These are phyloP conservation scores for Populus pruinosa DNA, from an alignment of 345 rosid genomes.

Conservation along the genomic window DNA sequence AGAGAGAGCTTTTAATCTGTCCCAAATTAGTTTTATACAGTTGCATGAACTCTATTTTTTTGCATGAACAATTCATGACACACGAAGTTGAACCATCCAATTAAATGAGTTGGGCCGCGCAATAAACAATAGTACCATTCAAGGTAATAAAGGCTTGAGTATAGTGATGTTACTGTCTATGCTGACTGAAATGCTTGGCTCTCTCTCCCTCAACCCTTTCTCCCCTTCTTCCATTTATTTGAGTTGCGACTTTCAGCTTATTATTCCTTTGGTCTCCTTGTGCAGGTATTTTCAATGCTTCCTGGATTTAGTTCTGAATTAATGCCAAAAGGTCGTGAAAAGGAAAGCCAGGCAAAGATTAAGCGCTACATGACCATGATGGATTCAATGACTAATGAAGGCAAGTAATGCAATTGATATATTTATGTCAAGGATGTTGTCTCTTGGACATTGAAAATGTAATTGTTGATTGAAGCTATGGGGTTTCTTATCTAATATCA, in stretches of 20 bases:
- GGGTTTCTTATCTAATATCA: not conserved
- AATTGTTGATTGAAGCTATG: not conserved
- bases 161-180: too few species aligned
- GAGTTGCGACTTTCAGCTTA: not conserved
- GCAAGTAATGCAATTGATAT: conserved; percentile 25
- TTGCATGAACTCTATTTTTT: too few species aligned
- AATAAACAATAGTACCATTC: too few species aligned
- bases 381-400: conserved; percentile 97
- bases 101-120: too few species aligned
- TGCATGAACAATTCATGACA: too few species aligned
- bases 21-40: too few species aligned
- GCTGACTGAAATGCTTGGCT: too few species aligned
- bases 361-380: conserved; percentile 94
- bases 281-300: conserved; percentile 81
- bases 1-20: too few species aligned
- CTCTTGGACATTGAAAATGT: not conserved
- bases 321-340: conserved; percentile 94
- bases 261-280: not conserved
- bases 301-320: conserved; percentile 80
- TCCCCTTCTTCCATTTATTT: not conserved
- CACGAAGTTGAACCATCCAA: too few species aligned
- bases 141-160: too few species aligned
- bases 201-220: not conserved
- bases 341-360: conserved; percentile 91
- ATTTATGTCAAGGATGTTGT: too few species aligned